Base-by-base conservation (phyloP, 306 rosid genomes). In the Sphenostylis stenocarpa region DNA sequence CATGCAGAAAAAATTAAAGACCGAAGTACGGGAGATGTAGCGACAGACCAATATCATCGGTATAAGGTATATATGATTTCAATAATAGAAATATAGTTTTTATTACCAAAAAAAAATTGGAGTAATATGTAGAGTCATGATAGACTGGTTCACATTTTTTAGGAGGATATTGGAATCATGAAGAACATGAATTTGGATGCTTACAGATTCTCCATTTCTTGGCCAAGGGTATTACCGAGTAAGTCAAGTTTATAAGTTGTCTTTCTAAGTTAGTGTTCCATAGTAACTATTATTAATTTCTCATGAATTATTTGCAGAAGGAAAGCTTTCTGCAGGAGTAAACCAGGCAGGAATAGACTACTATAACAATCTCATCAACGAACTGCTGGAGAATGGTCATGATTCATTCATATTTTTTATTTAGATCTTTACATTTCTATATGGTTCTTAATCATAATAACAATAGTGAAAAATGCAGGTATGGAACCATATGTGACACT, bases 111-210 rank as follows among this genome's bases (percentile, higher is more conserved):
- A 11, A n/a, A 13, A 63, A 39, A 43, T 63, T n/a, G n/a, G n/a
- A n/a, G n/a, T n/a, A n/a, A n/a, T n/a, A n/a, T n/a, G n/a, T n/a
- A n/a, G n/a, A n/a, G n/a, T n/a, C n/a, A n/a, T n/a, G n/a, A n/a
- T n/a, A n/a, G n/a, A n/a, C n/a, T n/a, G n/a, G n/a, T n/a, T n/a
- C n/a, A n/a, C n/a, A n/a, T n/a, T n/a, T n/a, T n/a, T n/a, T n/a
- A n/a, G n/a, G n/a, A n/a, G n/a, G 96, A 92, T 70, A 83, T 90
- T 69, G 77, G 76, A 64, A 84, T 92, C 23, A 83, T 87, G 87
- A 92, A 88, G 80, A 14, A 83, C 2, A 86, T 92, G 81, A 80
- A 81, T 19, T 45, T 80, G 75, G 96, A 90, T 87, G 93, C 94
- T 21, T 82, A 82, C 53, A 53, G 85, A 77, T 82, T 76, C 75